Evolutionary conservation across 495 filamentous ascomycete species (phyloP).

Genomic region (Glonium stellatum): DNA sequence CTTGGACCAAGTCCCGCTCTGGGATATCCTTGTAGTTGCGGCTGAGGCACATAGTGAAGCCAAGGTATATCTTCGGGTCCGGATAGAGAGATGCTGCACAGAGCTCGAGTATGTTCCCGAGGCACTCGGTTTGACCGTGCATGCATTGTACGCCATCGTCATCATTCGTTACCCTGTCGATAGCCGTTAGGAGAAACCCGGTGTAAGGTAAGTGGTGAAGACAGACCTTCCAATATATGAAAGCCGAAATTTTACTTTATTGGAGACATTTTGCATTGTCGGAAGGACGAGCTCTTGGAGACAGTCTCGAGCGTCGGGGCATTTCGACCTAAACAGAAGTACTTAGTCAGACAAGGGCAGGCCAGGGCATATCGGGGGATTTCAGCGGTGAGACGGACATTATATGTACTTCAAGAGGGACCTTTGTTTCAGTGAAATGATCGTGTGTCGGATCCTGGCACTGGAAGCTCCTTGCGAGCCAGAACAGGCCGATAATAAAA

Average conservation of each 20-base stretch:
- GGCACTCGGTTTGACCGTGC: constrained; percentile 84
- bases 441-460: constrained; percentile 16
- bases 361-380: not conserved
- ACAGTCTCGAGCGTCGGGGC: constrained; percentile 65
- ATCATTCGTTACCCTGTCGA: constrained; percentile 29
- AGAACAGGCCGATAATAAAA: constrained; percentile 21
- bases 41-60: constrained; percentile 84
- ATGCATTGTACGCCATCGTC: constrained; percentile 69
- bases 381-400: constrained; percentile 19
- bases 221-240: constrained; percentile 81
- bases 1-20: constrained; percentile 61
- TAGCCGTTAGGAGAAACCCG: not conserved
- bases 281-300: constrained; percentile 75
- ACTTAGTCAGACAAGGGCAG: constrained; percentile 6
- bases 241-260: constrained; percentile 84
- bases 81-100: constrained; percentile 77
- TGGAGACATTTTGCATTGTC: constrained; percentile 69
- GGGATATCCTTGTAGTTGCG: constrained; percentile 68
- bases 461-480: constrained; percentile 14
- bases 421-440: constrained; percentile 35
- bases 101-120: constrained; percentile 89
- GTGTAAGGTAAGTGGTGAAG: constrained; percentile 1
- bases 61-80: constrained; percentile 76
- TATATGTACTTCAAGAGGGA: constrained; percentile 61
- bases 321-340: constrained; percentile 52